phyloP scores from a whole-genome alignment of 108 stramenopile genomes.

The Skeletonema marinoi region DNA sequence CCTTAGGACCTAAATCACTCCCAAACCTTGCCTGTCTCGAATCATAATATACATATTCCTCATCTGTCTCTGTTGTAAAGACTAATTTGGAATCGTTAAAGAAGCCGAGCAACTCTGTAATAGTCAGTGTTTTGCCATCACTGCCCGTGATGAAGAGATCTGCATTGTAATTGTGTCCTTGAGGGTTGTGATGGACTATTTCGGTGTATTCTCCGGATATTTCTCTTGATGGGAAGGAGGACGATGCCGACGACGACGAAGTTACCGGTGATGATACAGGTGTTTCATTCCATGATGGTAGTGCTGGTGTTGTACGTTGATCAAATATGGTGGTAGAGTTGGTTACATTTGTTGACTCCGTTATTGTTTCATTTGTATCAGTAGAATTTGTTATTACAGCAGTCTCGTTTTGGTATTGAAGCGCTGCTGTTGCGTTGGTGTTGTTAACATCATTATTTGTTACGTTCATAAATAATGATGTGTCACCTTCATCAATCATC shows the following conservation, averaged over 20 bases:
- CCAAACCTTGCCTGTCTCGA: constrained; percentile 25
- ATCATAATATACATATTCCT: constrained; percentile 26
- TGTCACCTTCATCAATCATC: not conserved
- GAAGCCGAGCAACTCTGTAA: not conserved
- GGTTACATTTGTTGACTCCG: not conserved
- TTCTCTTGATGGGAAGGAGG: not conserved
- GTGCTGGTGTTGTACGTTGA: not conserved
- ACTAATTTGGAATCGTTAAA: not conserved
- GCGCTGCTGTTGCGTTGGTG: not conserved
- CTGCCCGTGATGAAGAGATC: not conserved
- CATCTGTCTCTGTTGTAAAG: not conserved
- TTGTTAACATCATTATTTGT: not conserved
- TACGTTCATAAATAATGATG: not conserved
- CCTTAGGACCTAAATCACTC: constrained; percentile 22
- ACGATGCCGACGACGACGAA: not conserved
- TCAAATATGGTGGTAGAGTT: not conserved
- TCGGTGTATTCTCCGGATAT: not conserved
- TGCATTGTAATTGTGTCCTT: not conserved
- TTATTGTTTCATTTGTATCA: not conserved
- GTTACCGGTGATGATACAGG: not conserved
- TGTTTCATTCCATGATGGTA: not conserved
- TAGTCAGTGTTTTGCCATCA: not conserved
- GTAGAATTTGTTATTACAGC: not conserved
- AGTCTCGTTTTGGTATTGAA: not conserved
- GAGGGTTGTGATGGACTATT: not conserved